These are phyloP conservation scores for Panicum hallii DNA, from an alignment of 202 grass and related monocot species.

Conservation along the genomic window DNA sequence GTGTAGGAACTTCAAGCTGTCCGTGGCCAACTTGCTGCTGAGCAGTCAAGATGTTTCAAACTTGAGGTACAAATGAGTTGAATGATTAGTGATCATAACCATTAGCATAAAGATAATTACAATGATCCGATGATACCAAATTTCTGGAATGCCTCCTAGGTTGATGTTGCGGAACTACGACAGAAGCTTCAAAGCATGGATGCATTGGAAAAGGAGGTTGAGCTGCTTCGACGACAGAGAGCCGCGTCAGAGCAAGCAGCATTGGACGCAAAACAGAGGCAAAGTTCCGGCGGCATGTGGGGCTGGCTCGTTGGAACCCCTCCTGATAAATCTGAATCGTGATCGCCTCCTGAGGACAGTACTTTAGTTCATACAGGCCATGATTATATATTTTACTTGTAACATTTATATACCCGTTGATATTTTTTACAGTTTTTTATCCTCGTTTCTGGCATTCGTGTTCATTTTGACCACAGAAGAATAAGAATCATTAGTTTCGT, in stretches of 20 bases:
- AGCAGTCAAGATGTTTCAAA: constrained; percentile 99
- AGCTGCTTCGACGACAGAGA: constrained; percentile 81
- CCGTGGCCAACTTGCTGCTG: constrained; percentile 90
- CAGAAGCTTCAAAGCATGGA: constrained; percentile 89
- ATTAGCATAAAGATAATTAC: neutral
- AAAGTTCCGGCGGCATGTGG: constrained; percentile 87
- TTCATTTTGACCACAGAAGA: constrained; percentile 50
- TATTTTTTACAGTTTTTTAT: neutral
- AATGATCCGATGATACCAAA: neutral
- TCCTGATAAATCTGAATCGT: constrained; percentile 64
- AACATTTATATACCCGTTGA: constrained; percentile 41
- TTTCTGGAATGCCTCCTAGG: constrained; percentile 51
- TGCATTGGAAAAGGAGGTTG: constrained; percentile 78
- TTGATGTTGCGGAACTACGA: constrained; percentile 91
- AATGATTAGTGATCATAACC: neutral
- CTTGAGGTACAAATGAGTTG: constrained; percentile 72
- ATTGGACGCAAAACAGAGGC: constrained; percentile 69
- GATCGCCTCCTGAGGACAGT: constrained; percentile 6
- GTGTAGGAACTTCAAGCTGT: constrained; percentile 94
- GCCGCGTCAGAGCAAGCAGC: constrained; percentile 82
- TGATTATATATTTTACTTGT: constrained; percentile 58
- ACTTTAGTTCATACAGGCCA: constrained; percentile 55
- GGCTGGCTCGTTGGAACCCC: constrained; percentile 89
- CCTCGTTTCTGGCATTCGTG: constrained; percentile 11
- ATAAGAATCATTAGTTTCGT: constrained; percentile 20